phyloP scores from a whole-genome alignment of 1,284 basidiomycete genomes.

The Coniferiporia weirii region DNA sequence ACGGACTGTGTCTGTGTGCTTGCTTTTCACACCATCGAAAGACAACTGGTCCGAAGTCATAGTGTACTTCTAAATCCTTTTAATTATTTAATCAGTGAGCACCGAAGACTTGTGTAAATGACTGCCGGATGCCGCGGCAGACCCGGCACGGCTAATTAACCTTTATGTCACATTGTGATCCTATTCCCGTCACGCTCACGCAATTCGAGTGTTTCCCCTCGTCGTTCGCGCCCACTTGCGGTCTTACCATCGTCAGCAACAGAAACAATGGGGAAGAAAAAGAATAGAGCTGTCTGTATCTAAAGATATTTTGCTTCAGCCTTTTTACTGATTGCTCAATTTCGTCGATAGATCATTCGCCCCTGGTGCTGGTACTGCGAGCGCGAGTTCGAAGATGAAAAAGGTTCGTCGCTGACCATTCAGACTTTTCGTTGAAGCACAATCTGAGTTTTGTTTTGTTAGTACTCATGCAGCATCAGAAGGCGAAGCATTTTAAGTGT shows the following conservation, averaged over 20 bases:
- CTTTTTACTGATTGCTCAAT: slow-evolving; percentile 2
- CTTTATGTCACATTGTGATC: not conserved
- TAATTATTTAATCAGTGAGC: too few relatives aligned
- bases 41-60: too few relatives aligned
- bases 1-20: not conserved
- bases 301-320: not conserved
- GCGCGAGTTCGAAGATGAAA: slow-evolving; percentile 97
- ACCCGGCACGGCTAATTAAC: not conserved
- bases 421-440: not conserved
- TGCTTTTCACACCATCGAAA: too few relatives aligned
- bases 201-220: not conserved
- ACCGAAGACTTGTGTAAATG: not conserved
- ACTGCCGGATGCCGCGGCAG: not conserved
- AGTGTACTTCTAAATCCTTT: too few relatives aligned
- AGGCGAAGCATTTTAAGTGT: slow-evolving; percentile 99
- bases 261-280: slow-evolving; percentile 67
- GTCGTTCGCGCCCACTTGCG: not conserved
- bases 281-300: slow-evolving; percentile 49
- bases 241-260: not conserved
- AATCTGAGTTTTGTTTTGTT: slow-evolving; percentile 4
- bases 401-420: slow-evolving; percentile 48
- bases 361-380: slow-evolving; percentile 99
- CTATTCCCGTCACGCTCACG: not conserved
- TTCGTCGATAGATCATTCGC: slow-evolving; percentile 60
- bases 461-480: slow-evolving; percentile 99